Evolutionary conservation across 805 yeast genomes (phyloP).

Genomic region (Hanseniaspora osmophila): DNA sequence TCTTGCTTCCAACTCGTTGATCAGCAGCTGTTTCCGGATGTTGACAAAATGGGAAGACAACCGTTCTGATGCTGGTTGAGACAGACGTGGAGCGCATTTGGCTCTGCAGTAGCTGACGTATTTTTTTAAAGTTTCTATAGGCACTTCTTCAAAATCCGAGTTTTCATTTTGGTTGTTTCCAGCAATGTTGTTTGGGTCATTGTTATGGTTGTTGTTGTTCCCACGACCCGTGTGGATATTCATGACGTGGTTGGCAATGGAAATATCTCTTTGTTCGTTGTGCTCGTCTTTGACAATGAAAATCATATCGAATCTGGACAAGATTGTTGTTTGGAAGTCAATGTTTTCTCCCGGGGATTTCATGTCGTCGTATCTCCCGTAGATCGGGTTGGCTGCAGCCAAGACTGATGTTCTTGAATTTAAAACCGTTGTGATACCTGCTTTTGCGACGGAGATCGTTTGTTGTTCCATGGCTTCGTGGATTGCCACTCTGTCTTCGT

Average conservation of each 20-base stretch:
- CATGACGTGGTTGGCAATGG: constrained; percentile 91
- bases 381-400: constrained; percentile 96
- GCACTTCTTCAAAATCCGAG: constrained; percentile 28
- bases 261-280: constrained; percentile 67
- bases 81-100: constrained; percentile 83
- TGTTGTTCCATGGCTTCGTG: constrained; percentile 99
- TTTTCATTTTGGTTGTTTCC: constrained; percentile 21
- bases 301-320: constrained; percentile 97
- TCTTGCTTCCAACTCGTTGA: constrained; percentile 65
- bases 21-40: constrained; percentile 70
- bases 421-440: constrained; percentile 93
- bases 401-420: constrained; percentile 92
- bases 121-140: constrained; percentile 80
- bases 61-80: constrained; percentile 80
- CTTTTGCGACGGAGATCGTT: constrained; percentile 95
- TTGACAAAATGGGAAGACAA: constrained; percentile 85
- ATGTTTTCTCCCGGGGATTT: constrained; percentile 96
- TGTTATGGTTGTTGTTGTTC: constrained; percentile 23
- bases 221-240: constrained; percentile 77
- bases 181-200: constrained; percentile 36
- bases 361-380: constrained; percentile 91
- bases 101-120: constrained; percentile 82
- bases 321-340: constrained; percentile 91
- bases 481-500: constrained; percentile 95
- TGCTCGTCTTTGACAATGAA: constrained; percentile 94